Conservation (phyloP, 2,329 filamentous ascomycete species). For the Coleophoma cylindrospora region DNA sequence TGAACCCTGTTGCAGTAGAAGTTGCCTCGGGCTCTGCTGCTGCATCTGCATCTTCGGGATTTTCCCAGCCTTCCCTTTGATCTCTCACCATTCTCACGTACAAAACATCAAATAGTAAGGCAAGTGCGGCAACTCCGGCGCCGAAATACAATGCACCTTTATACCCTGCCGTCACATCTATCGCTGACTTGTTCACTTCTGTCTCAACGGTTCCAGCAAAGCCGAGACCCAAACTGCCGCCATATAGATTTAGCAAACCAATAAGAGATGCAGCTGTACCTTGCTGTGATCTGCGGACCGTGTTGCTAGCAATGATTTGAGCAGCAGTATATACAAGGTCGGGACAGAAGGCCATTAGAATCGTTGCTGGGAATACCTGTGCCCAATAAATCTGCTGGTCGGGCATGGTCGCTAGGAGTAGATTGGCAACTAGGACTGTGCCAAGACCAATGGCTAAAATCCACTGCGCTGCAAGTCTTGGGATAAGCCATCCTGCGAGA, state of each 20-base stretch:
- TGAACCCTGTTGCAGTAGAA: no score
- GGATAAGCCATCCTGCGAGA: constrained; percentile 39
- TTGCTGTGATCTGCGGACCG: constrained; percentile 39
- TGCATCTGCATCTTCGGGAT: not conserved
- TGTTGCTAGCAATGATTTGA: constrained; percentile 48
- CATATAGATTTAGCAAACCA: constrained; percentile 35
- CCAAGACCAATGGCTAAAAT: constrained; percentile 37
- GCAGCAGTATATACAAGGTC: constrained; percentile 46
- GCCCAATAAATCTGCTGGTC: constrained; percentile 39
- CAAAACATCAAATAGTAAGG: constrained; percentile 28
- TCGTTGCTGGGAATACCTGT: constrained; percentile 33
- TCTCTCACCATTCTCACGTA: constrained; percentile 37
- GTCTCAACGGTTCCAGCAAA: constrained; percentile 36
- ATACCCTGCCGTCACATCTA: constrained; percentile 27
- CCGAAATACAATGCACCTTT: constrained; percentile 36
- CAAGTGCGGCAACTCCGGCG: constrained; percentile 28
- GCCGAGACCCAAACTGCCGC: constrained; percentile 35
- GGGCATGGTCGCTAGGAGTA: constrained; percentile 38
- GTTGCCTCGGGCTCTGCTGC: no score
- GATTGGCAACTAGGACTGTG: constrained; percentile 22
- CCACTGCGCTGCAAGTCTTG: constrained; percentile 39
- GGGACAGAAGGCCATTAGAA: constrained; percentile 34
- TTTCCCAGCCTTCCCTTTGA: constrained; percentile 28
- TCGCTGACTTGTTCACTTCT: constrained; percentile 9
- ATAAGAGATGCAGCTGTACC: constrained; percentile 44